Percentiles rank a stretch among this genome's conserved stretches.
These are phyloP conservation scores for Fraxinus velutina DNA, from an alignment of 305 asterid genomes.

Conservation along the genomic window DNA sequence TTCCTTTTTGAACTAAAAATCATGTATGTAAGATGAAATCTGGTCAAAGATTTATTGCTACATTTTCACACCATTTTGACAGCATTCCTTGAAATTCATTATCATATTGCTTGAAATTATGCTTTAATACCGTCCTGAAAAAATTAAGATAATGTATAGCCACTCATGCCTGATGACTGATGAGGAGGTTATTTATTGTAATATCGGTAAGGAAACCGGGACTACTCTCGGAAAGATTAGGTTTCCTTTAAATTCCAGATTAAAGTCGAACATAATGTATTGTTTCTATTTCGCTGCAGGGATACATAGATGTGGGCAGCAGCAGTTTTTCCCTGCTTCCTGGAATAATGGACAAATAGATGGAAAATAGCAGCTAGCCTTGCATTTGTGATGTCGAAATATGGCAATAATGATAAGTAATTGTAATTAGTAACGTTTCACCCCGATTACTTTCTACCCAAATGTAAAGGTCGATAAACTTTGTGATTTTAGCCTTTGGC, in stretches of 20 bases:
- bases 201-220: neutral
- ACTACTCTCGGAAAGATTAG: neutral
- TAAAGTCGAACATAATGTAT: neutral
- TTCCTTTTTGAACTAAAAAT: neutral
- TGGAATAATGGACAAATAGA: conserved; percentile 27
- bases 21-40: neutral
- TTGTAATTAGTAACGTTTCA: conserved; percentile 17
- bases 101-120: neutral
- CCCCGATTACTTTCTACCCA: conserved; percentile 14
- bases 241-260: neutral
- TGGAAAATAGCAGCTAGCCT: conserved; percentile 18
- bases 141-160: neutral
- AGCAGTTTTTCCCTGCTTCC: conserved; percentile 23
- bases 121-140: neutral
- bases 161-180: neutral
- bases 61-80: neutral
- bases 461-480: conserved; percentile 26
- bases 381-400: conserved; percentile 1
- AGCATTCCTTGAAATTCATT: neutral
- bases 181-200: neutral
- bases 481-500: neutral
- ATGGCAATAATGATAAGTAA: conserved; percentile 12
- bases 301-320: conserved; percentile 18
- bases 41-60: neutral
- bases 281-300: conserved; percentile 28